phyloP scores from a whole-genome alignment of 2,329 filamentous ascomycete genomes.

The Proliferodiscus dingleyae region DNA sequence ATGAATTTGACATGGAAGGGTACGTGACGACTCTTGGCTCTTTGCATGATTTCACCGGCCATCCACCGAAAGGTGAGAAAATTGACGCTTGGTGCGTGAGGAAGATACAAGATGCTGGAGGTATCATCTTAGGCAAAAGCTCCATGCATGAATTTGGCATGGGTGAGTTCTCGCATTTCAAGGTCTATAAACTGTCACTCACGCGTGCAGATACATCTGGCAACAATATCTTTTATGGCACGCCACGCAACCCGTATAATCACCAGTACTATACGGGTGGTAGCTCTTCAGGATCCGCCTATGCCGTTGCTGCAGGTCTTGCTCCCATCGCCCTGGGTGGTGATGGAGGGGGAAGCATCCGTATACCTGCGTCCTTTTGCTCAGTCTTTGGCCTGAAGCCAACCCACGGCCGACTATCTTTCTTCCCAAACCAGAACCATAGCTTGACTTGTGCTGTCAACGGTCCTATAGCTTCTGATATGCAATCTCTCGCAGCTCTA shows the following conservation, averaged over 20 bases:
- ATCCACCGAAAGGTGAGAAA: slow-evolving; percentile 4
- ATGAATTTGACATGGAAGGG: slow-evolving; percentile 48
- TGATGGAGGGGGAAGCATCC: slow-evolving; percentile 71
- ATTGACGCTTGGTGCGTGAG: slow-evolving; percentile 19
- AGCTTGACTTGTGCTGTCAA: slow-evolving; percentile 53
- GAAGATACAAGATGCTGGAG: slow-evolving; percentile 57
- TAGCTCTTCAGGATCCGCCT: slow-evolving; percentile 87
- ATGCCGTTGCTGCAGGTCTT: slow-evolving; percentile 65
- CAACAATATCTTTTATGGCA: slow-evolving; percentile 78
- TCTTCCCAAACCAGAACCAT: slow-evolving; percentile 38
- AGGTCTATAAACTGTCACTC: neutral
- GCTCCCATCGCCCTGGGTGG: slow-evolving; percentile 72
- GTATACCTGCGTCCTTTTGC: slow-evolving; percentile 26
- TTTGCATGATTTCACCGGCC: slow-evolving; percentile 15
- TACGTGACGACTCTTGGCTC: slow-evolving; percentile 18
- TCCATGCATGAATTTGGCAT: slow-evolving; percentile 76
- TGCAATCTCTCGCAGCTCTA: slow-evolving; percentile 70
- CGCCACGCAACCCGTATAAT: slow-evolving; percentile 72
- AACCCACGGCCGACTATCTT: slow-evolving; percentile 60
- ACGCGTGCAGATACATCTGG: slow-evolving; percentile 64
- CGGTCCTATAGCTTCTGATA: slow-evolving; percentile 71
- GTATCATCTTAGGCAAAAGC: slow-evolving; percentile 70
- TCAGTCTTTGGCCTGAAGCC: slow-evolving; percentile 73
- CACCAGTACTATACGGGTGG: slow-evolving; percentile 70
- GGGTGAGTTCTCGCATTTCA: slow-evolving; percentile 4